Percentiles rank a stretch among this genome's conserved stretches.
phyloP scores from a whole-genome alignment of 306 rosid genomes.

The Trichosanthes cucumerina region DNA sequence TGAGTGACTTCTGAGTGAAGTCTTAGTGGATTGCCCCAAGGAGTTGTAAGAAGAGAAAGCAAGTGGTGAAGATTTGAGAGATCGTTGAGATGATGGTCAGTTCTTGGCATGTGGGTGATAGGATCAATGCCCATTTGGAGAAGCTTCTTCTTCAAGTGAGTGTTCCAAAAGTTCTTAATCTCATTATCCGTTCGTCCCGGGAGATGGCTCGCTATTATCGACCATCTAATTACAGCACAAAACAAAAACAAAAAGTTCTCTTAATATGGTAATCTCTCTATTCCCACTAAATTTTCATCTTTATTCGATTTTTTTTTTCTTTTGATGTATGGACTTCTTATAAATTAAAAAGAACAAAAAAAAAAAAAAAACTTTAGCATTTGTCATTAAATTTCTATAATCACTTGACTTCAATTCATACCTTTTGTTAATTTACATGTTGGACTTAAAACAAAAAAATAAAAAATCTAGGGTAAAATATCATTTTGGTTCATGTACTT shows the following conservation, averaged over 20 bases:
- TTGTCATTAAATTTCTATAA: neutral
- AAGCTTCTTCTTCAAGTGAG: conserved; percentile 64
- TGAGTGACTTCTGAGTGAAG: conserved; percentile 36
- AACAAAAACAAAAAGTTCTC: neutral
- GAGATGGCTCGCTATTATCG: conserved; percentile 65
- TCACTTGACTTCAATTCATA: neutral
- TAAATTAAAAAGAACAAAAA: no score
- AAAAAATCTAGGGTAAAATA: no score
- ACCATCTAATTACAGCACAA: conserved; percentile 38
- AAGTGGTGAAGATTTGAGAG: conserved; percentile 41
- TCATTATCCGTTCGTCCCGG: conserved; percentile 84
- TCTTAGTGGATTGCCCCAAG: conserved; percentile 22
- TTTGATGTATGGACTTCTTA: neutral
- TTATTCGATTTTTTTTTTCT: neutral
- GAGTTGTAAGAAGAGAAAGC: conserved; percentile 27
- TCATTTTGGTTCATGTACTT: no score
- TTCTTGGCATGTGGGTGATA: conserved; percentile 52
- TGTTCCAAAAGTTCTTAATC: conserved; percentile 81
- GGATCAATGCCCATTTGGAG: conserved; percentile 73
- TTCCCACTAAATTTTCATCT: neutral
- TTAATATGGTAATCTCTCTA: neutral
- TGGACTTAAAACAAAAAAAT: no score
- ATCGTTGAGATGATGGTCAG: conserved; percentile 29
- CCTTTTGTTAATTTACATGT: neutral
- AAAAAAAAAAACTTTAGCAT: neutral